phyloP scores from a whole-genome alignment of 257 asterid species.

The Parsonsia alboflavescens region DNA sequence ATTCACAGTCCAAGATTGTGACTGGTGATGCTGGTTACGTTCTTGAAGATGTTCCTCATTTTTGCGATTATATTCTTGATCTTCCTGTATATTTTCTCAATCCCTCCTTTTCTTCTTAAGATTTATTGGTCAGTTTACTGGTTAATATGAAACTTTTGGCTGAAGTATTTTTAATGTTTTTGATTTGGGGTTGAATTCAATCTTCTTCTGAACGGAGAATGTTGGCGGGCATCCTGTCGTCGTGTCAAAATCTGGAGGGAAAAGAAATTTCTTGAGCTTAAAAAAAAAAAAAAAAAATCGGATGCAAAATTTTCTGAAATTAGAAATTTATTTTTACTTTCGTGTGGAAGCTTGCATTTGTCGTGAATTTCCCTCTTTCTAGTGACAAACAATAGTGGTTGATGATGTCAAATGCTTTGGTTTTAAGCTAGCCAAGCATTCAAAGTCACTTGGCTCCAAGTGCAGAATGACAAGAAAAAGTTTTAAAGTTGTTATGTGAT shows the following conservation, averaged over 20 bases:
- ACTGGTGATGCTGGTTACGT: constrained; percentile 52
- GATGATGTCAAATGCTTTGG: constrained; percentile 5
- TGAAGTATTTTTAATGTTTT: not conserved
- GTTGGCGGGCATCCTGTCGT: not conserved
- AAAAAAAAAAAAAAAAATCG: not conserved
- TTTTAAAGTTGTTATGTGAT: not conserved
- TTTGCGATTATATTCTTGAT: constrained; percentile 54
- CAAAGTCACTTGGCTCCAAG: not conserved
- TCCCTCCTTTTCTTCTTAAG: not conserved
- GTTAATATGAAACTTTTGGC: no score
- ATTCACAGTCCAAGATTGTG: constrained; percentile 34
- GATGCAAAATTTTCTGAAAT: not conserved
- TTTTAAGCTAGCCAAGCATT: constrained; percentile 10
- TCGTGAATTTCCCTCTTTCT: no score
- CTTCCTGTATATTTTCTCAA: constrained; percentile 39
- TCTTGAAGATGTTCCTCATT: constrained; percentile 78
- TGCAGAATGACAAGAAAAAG: not conserved
- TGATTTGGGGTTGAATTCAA: not conserved
- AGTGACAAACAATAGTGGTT: not conserved
- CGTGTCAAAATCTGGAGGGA: not conserved
- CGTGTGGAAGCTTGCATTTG: not conserved
- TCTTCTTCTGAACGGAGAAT: not conserved
- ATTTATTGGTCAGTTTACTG: not conserved
- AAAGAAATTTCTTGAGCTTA: not conserved
- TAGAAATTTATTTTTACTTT: not conserved